Evolutionary conservation across 768 basidiomycete genomes (phyloP), one percentile per base, ranked within the genome.

Genomic region (Dioszegia aurantiaca): DNA sequence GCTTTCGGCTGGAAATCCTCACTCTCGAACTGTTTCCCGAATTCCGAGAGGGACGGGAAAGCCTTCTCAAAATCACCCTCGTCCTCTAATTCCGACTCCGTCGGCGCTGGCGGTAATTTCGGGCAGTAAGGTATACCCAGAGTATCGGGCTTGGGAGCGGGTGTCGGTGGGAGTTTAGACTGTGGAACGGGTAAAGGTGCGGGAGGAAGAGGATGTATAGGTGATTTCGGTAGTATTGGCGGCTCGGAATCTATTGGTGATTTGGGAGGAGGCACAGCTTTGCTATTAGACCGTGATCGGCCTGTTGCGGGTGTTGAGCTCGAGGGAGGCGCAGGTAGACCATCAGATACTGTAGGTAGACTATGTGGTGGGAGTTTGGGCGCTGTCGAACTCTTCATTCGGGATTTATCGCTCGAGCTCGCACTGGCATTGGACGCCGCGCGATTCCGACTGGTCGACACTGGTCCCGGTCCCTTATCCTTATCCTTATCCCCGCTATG

Each of bases 161-260:
- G 55, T 6, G 48, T 43, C 24, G 51, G 37, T n/a, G 51, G 51
- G 6, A 23, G 51, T 87, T 87, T 12, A 81, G 67, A 6, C 60
- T 76, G 16, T 81, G 78, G 26, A 10, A 24, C 21, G 4, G 26
- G 8, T 33, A 14, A 33, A 33, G 33, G 33, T 33, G 33, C 14
- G 33, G 14, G 33, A 14, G 33, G 14, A 14, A 14, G 6, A 33
- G 33, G 33, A 33, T 33, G 33, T 6, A 33, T 14, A 33, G 33
- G 33, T 33, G 33, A 33, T 33, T 33, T 33, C 8, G 33, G n/a
- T n/a, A n/a, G n/a, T n/a, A n/a, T n/a, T n/a, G n/a, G n/a, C n/a
- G n/a, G 33, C 33, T 33, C 33, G 33, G 33, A 33, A 17, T 14
- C 14, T 28, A 28, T 4, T 24, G 46, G 46, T n/a, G 43, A 44